Conservation (phyloP, 345 rosid species). For the Carallia brachiata region DNA sequence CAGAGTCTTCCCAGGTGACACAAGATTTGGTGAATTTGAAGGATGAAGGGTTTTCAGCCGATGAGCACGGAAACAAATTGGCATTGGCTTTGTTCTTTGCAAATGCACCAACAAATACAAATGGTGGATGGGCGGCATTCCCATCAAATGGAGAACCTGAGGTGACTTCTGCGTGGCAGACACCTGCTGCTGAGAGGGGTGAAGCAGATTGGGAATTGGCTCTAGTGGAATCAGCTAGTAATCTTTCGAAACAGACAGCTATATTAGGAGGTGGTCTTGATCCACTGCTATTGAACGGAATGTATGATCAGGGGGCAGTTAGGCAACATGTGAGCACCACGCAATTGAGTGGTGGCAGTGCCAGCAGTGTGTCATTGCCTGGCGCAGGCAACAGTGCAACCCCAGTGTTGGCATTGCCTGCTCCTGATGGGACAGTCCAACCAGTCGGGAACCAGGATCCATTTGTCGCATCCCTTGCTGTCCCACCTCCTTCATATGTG, state of each 20-base stretch:
- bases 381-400: conserved; percentile 8
- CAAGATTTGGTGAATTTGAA: conserved; percentile 26
- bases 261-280: conserved; percentile 25
- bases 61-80: conserved; percentile 20
- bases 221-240: conserved; percentile 26
- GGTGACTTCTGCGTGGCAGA: conserved; percentile 32
- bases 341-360: conserved; percentile 22
- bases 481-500: conserved; percentile 36
- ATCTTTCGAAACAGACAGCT: conserved; percentile 26
- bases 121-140: conserved; percentile 24
- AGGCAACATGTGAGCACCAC: conserved; percentile 25
- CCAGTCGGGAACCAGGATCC: conserved; percentile 28
- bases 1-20: conserved; percentile 9
- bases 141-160: conserved; percentile 14
- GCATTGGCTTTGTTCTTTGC: conserved; percentile 27
- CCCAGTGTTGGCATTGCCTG: conserved; percentile 26
- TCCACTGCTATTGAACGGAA: conserved; percentile 24
- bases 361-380: conserved; percentile 28
- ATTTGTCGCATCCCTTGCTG: conserved; percentile 23
- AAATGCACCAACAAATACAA: conserved; percentile 3
- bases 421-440: conserved; percentile 24
- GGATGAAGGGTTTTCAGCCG: conserved; percentile 24
- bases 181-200: conserved; percentile 24
- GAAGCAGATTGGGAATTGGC: conserved; percentile 28
- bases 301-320: conserved; percentile 30